Base-by-base conservation (phyloP, 1,284 basidiomycete species). In the Meira miltonrushii region DNA sequence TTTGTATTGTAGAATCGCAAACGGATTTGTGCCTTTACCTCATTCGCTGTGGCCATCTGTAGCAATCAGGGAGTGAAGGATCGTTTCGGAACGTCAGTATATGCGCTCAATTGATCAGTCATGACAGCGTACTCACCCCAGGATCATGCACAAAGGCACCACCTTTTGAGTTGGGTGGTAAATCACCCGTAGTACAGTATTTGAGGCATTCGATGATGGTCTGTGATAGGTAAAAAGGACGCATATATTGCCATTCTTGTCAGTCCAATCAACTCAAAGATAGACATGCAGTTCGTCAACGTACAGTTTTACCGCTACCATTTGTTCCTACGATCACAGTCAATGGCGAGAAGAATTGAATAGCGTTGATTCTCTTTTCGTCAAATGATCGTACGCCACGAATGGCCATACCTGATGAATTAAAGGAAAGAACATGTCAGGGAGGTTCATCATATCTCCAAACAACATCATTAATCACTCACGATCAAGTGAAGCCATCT, bases 161-260 rank as follows among this genome's bases (percentile, higher is more conserved):
- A 28, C 94, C 94, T 67, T 94, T 92, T 37, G 93, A 92, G 77
- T 96, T 96, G 0, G 95, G 92, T 0, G 95, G 95, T 68, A 98
- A 87, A 79, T 98, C 93, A 38, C 95, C 95, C 0, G 95, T 98
- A 0, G 94, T 96, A 4, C 92, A 92, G 78, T 98, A 99, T 81
- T 98, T 98, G 77, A 98, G 85, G 80, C 94, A 98, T 82, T 98
- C 95, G 79, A 99, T 98, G 77, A 98, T 90, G 1, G 94, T 98
- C 74, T 85, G 67, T 17, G 46, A 17, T 48, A 48, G 12, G n/a
- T 5, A 3, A 43, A 33, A 8, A 33, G 28, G 28, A 8, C 28
- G 28, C 28, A 33, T 33, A 33, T 33, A 33, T 21, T 8, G 17
- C 7, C 8, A 5, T 48, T 48, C 44, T 15, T 12, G 46, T 48